Conservation (phyloP, 2,329 filamentous ascomycete species). For the Penicillium sp. region DNA sequence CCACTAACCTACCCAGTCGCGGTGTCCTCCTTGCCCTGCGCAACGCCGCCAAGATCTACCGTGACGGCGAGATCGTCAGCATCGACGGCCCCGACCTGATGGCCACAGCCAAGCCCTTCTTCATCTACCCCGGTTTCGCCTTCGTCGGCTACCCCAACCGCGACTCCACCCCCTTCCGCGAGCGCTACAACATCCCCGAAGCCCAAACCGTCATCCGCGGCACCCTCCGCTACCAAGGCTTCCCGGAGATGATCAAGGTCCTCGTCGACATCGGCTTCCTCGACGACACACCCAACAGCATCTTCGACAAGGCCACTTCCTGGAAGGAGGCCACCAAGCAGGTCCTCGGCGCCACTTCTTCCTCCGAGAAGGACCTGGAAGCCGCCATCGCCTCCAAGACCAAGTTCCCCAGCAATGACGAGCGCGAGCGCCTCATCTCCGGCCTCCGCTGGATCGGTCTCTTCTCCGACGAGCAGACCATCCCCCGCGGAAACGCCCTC, state of each 20-base stretch:
- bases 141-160: constrained; percentile 94
- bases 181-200: constrained; percentile 89
- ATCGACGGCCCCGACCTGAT: constrained; percentile 69
- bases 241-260: constrained; percentile 83
- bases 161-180: constrained; percentile 80
- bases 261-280: constrained; percentile 91
- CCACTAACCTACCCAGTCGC: constrained; percentile 41
- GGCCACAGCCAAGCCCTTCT: constrained; percentile 82
- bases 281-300: constrained; percentile 62
- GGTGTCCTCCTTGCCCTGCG: constrained; percentile 83
- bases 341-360: constrained; percentile 66
- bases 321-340: constrained; percentile 85
- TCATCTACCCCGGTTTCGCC: constrained; percentile 81
- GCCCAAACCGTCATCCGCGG: constrained; percentile 80
- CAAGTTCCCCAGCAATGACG: constrained; percentile 63
- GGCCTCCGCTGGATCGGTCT: constrained; percentile 69
- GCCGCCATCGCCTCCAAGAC: constrained; percentile 72
- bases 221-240: constrained; percentile 81
- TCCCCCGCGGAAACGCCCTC: constrained; percentile 71
- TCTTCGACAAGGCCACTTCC: constrained; percentile 62
- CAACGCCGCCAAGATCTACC: constrained; percentile 79
- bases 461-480: constrained; percentile 66
- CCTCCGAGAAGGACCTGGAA: constrained; percentile 64
- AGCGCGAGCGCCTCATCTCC: constrained; percentile 65
- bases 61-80: constrained; percentile 66